These are phyloP conservation scores for Tillandsia fasciculata DNA, from an alignment of 176 grass and related monocot genomes.

Conservation along the genomic window DNA sequence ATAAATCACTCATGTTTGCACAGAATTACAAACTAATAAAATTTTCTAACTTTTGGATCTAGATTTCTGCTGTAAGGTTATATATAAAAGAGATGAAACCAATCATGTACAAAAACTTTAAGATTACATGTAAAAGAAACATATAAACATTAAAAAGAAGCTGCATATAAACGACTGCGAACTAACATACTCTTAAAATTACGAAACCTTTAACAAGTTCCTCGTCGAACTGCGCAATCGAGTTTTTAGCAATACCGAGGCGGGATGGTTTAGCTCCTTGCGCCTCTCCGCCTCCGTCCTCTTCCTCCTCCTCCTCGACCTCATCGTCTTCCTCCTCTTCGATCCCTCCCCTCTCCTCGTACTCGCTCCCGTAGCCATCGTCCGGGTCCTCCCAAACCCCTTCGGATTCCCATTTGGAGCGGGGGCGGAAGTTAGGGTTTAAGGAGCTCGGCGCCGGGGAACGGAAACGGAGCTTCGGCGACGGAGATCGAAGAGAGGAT, in stretches of 20 bases:
- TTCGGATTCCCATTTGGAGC: constrained; percentile 17
- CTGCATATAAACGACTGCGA: too few relatives aligned
- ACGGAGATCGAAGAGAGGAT: background rate
- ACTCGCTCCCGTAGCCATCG: constrained; percentile 40
- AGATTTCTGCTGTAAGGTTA: too few relatives aligned
- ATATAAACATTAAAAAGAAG: too few relatives aligned
- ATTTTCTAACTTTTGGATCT: too few relatives aligned
- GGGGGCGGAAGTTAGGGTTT: background rate
- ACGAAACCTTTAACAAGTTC: constrained; percentile 33
- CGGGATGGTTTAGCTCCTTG: background rate
- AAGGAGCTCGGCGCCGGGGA: background rate
- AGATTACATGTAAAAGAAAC: too few relatives aligned
- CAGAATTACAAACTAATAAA: too few relatives aligned
- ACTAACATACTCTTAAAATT: background rate
- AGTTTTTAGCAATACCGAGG: background rate
- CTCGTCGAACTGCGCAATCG: constrained; percentile 15
- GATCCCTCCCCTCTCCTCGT: constrained; percentile 10
- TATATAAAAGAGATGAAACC: too few relatives aligned
- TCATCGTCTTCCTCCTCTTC: constrained; percentile 25
- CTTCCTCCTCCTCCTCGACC: background rate
- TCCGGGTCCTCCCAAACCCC: constrained; percentile 65
- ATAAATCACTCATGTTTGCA: too few relatives aligned
- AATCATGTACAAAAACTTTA: too few relatives aligned
- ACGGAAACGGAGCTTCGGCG: constrained; percentile 3
- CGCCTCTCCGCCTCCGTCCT: background rate